Percentiles rank a stretch among this genome's conserved stretches.
These are phyloP conservation scores for Aspergillus candidus DNA, from an alignment of 2,329 filamentous ascomycete genomes.

Conservation along the genomic window DNA sequence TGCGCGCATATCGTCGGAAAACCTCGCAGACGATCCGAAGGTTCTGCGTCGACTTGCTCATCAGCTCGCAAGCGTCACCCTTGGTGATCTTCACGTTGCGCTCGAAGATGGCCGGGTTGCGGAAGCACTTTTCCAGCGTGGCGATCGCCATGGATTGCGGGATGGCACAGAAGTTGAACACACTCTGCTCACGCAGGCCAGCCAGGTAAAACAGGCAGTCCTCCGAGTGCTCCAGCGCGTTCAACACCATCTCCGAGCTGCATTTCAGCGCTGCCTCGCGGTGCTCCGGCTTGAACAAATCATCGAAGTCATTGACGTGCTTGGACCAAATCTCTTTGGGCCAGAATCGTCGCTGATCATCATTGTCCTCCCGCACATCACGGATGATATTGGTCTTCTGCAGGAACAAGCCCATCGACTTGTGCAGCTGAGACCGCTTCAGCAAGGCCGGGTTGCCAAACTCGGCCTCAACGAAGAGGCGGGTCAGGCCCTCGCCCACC, in stretches of 20 bases:
- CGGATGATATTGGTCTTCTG: slow-evolving; percentile 99
- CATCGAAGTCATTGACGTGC: slow-evolving; percentile 82
- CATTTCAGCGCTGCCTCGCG: slow-evolving; percentile 72
- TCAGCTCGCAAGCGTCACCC: slow-evolving; percentile 83
- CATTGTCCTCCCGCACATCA: slow-evolving; percentile 83
- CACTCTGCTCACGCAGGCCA: slow-evolving; percentile 87
- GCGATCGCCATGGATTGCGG: slow-evolving; percentile 97
- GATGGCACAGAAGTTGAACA: slow-evolving; percentile 98
- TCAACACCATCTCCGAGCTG: slow-evolving; percentile 89
- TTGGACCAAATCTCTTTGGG: slow-evolving; percentile 96
- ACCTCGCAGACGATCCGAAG: slow-evolving; percentile 71
- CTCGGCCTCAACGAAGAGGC: slow-evolving; percentile 78
- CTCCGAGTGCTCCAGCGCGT: slow-evolving; percentile 77
- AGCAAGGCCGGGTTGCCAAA: slow-evolving; percentile 81
- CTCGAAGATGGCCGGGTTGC: slow-evolving; percentile 79
- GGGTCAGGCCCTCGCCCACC: slow-evolving; percentile 90
- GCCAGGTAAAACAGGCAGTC: slow-evolving; percentile 98
- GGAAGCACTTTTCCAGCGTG: slow-evolving; percentile 85
- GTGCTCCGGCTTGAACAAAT: slow-evolving; percentile 79
- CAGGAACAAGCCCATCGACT: slow-evolving; percentile 95
- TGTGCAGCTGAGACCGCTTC: slow-evolving; percentile 71
- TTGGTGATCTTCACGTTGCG: slow-evolving; percentile 95
- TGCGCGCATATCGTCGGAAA: slow-evolving; percentile 70
- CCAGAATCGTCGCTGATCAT: slow-evolving; percentile 87
- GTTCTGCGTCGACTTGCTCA: slow-evolving; percentile 91